Evolutionary conservation across 805 yeast species (phyloP), one percentile per base, ranked within the genome.

Genomic region (Alloascoidea africana): DNA sequence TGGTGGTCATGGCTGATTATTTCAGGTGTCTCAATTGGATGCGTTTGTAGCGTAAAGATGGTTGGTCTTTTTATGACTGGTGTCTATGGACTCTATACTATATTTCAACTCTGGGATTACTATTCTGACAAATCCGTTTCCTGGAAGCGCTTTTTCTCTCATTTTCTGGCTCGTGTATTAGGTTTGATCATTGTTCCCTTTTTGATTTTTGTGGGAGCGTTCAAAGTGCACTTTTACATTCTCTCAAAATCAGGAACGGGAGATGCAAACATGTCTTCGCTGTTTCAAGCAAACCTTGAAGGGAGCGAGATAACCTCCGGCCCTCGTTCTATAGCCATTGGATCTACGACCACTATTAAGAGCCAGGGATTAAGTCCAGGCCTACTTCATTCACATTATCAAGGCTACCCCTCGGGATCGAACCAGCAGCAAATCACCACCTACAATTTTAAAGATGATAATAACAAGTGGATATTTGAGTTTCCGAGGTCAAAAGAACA

Each of bases 351-450:
- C 11, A 76, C 89, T 1, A 45, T 82, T 37, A 66, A 82, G 50
- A 73, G 77, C 17, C 83, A 77, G 46, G 86, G 85, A 2, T 61
- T 75, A 36, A 71, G 78, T 23, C 79, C 83, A 13, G 75, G 80
- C 38, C 66, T 84, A 44, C 60, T 91, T 43, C 98, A 91, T 54
- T 89, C 97, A 0, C 98, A 91, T 53, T 63, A 66, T 14, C 94
- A 82, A 53, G 56, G 68, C 8, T 91, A 77, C 54, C 98, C 98
- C 13, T 85, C 75, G 45, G 97, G 97, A 3, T 83, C 96, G 2
- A 68, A 70, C 44, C 97, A 91, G 59, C 96, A 87, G 56, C 99
- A 91, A 58, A 68, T 91, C 36, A 91, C 98, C 17, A 83, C 91
- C 4, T 91, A 91, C 55, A 83, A 87, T 14, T 85, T 76, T 57